Evolutionary conservation across 345 rosid genomes (phyloP), one percentile per base, ranked within the genome.

Genomic region (Bruguiera sexangula): DNA sequence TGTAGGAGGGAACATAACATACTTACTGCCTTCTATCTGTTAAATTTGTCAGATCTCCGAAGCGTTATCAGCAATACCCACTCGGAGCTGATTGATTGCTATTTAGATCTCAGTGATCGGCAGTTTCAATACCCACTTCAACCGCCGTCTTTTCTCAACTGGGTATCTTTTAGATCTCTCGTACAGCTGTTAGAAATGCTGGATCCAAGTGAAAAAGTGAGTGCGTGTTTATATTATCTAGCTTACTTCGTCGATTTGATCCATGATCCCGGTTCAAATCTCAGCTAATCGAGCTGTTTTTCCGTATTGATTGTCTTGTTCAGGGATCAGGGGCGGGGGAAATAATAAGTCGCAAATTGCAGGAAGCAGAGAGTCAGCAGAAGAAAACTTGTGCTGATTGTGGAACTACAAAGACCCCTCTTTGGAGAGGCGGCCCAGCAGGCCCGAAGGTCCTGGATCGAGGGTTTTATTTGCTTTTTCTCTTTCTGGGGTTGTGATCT

Each of bases 351-450:
- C 71, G 56, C 69, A 71, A 62, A 66, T 69, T 61, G 21, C 8
- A 55, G 24, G 75, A 66, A 21, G 72, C 37, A 74, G 85, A 68
- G 29, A 75, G 74, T 31, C 84, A 78, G 30, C 76, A 60, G 24
- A 94, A 86, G 85, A 87, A 90, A 22, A 83, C 87, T 0, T 95
- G 99, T 63, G 88, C 92, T 8, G 97, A 92, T 82, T 95, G 99
- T 52, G 97, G 97, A 1, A 95, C 99, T 24, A 27, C 88, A 3
- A 87, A 89, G 53, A 95, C 99, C 60, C 99, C 99, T 55, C 90
- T 95, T 0, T 95, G 99, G 99, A 82, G 99, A 5, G 94, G 98
- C 6, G 99, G 99, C 6, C 99, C 99, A 8, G 94, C 99, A 0
- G 99, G 99, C 1, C 99, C 99, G 5, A 95, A 92, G 96, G 99